Percentiles rank a stretch among this genome's conserved stretches.
Conservation (phyloP, 140 eudicot genomes). For the Stevia rebaudiana region DNA sequence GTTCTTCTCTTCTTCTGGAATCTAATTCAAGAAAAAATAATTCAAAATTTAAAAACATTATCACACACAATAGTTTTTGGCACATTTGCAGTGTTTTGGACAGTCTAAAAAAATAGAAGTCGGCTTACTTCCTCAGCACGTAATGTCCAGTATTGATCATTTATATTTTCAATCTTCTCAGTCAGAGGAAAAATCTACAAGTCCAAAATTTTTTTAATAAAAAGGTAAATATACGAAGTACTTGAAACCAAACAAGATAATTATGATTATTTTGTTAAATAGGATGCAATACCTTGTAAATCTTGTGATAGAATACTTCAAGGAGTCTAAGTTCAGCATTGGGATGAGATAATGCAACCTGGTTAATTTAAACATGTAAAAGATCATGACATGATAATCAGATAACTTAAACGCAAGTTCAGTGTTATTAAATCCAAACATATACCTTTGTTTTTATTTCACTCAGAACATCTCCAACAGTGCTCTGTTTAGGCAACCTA, state of each 20-base stretch:
- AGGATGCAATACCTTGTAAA: conserved; percentile 42
- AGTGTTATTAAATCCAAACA: neutral
- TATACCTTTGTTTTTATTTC: conserved; percentile 51
- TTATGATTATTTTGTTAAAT: neutral
- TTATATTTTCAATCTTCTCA: conserved; percentile 59
- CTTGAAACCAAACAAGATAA: neutral
- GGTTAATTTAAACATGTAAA: conserved; percentile 11
- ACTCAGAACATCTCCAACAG: conserved; percentile 56
- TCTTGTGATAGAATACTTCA: conserved; percentile 71
- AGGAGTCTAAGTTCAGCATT: conserved; percentile 59
- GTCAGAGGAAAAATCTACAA: conserved; percentile 50
- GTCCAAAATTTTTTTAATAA: neutral
- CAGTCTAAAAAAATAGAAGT: neutral
- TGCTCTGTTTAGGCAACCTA: conserved; percentile 56
- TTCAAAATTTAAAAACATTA: neutral
- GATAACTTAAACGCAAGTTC: neutral
- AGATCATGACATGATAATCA: neutral
- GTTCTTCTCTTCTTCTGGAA: conserved; percentile 84
- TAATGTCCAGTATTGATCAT: conserved; percentile 69
- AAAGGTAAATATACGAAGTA: neutral
- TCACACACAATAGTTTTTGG: neutral
- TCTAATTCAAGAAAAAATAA: conserved; percentile 26
- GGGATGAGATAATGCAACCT: conserved; percentile 52
- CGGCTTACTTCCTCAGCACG: conserved; percentile 63
- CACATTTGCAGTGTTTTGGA: conserved; percentile 2